Conservation (phyloP, 305 asterid genomes). For the Ajuga reptans region DNA sequence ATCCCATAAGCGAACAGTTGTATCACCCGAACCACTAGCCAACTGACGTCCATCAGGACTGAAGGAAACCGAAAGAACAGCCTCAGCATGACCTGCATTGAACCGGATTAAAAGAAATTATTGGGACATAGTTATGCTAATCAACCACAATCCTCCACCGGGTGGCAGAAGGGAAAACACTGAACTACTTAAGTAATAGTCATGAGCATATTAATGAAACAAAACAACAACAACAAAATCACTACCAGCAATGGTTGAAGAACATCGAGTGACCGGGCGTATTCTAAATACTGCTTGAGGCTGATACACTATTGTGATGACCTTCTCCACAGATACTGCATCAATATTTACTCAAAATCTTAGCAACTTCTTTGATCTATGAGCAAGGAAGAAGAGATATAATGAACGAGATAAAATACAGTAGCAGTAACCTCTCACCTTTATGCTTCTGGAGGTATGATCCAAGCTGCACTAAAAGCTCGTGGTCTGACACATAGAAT, state of each 20-base stretch:
- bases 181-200: neutral
- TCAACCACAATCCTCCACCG: neutral
- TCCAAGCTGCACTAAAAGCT: slow-evolving; percentile 71
- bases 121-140: neutral
- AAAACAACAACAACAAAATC: neutral
- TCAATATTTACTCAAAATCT: slow-evolving; percentile 19
- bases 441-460: slow-evolving; percentile 64
- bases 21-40: slow-evolving; percentile 98
- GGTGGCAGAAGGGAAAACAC: neutral
- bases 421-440: slow-evolving; percentile 35
- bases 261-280: slow-evolving; percentile 86
- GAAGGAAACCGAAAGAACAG: slow-evolving; percentile 91
- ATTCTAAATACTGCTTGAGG: slow-evolving; percentile 94
- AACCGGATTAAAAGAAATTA: neutral
- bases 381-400: neutral
- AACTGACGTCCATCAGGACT: slow-evolving; percentile 92
- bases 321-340: slow-evolving; percentile 95
- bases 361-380: slow-evolving; percentile 5
- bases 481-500: slow-evolving; percentile 74
- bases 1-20: slow-evolving; percentile 94
- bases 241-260: slow-evolving; percentile 81
- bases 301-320: slow-evolving; percentile 75
- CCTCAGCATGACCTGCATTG: slow-evolving; percentile 77
- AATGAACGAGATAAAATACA: neutral
- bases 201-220: neutral